Percentiles rank a stretch among this genome's conserved stretches.
Conservation (phyloP, 129 eudicot genomes). For the Tagetes erecta region DNA sequence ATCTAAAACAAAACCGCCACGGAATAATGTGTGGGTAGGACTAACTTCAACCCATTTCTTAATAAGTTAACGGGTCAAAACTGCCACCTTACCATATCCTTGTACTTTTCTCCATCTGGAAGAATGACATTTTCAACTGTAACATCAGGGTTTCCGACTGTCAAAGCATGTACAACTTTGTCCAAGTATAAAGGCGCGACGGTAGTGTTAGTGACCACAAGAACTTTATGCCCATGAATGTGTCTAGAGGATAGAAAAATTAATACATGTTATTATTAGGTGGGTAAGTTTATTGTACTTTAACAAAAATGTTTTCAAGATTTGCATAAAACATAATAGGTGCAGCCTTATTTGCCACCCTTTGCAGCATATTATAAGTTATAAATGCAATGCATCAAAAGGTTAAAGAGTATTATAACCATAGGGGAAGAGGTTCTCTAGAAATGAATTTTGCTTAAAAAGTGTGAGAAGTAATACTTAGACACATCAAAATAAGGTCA, state of each 20-base stretch:
- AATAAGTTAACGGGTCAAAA: neutral
- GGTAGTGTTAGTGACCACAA: slow-evolving; percentile 90
- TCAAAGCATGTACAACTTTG: slow-evolving; percentile 71
- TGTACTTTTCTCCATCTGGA: slow-evolving; percentile 91
- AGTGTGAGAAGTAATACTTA: too few species aligned
- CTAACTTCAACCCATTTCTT: neutral
- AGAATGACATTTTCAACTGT: slow-evolving; percentile 80
- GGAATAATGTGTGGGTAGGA: neutral
- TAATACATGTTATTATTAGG: neutral
- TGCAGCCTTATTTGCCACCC: neutral
- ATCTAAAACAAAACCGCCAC: neutral
- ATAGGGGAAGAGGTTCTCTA: too few species aligned
- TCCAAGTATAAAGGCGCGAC: slow-evolving; percentile 87
- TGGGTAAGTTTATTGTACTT: too few species aligned
- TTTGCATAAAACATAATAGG: neutral
- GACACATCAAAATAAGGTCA: too few species aligned
- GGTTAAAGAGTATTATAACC: neutral
- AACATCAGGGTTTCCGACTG: slow-evolving; percentile 73
- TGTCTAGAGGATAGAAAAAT: slow-evolving; percentile 45
- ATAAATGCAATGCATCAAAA: neutral
- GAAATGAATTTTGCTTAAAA: too few species aligned
- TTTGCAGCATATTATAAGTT: neutral
- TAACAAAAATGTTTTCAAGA: neutral
- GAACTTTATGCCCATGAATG: slow-evolving; percentile 89
- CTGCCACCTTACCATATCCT: slow-evolving; percentile 61